phyloP scores from a whole-genome alignment of 1,284 basidiomycete species.

The Microbotryomycetes sp. region DNA sequence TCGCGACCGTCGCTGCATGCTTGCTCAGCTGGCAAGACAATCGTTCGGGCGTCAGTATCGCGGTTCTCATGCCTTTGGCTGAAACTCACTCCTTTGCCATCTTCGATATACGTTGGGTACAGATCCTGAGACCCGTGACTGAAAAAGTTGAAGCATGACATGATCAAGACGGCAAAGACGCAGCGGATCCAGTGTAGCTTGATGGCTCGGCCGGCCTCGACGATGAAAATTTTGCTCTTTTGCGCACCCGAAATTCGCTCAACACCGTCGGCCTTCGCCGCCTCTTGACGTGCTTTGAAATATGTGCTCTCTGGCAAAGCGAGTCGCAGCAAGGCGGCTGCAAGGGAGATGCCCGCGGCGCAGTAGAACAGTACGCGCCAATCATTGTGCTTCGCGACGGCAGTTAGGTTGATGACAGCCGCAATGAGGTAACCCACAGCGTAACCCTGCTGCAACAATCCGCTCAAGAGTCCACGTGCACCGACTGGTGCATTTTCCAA shows the following conservation, averaged over 20 bases:
- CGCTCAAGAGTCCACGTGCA: conserved; percentile 74
- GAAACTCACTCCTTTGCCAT: too few relatives aligned
- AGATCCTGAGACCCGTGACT: conserved; percentile 69
- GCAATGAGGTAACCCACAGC: conserved; percentile 42
- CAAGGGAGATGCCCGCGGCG: conserved; percentile 58
- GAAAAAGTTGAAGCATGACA: conserved; percentile 79
- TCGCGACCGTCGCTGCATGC: conserved; percentile 67
- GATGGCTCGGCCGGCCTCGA: conserved; percentile 64
- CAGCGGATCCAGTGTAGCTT: conserved; percentile 75
- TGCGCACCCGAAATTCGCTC: conserved; percentile 33
- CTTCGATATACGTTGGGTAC: conserved; percentile 63
- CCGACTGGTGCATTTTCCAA: conserved; percentile 86
- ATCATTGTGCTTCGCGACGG: conserved; percentile 35
- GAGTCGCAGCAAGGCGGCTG: conserved; percentile 64
- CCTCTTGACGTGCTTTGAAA: conserved; percentile 49
- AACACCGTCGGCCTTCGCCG: conserved; percentile 41
- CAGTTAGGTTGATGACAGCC: conserved; percentile 34
- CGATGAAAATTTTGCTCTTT: conserved; percentile 66
- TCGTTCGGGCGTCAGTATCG: conserved; percentile 34
- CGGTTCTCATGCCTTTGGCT: too few relatives aligned
- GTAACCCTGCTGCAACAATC: conserved; percentile 77
- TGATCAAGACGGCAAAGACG: conserved; percentile 58
- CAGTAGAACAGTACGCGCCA: conserved; percentile 42
- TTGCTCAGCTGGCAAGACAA: conserved; percentile 34
- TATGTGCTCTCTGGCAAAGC: conserved; percentile 71